Evolutionary conservation across 495 filamentous ascomycete species (phyloP), one percentile per base, ranked within the genome.

Genomic region (Ramalina intermedia): DNA sequence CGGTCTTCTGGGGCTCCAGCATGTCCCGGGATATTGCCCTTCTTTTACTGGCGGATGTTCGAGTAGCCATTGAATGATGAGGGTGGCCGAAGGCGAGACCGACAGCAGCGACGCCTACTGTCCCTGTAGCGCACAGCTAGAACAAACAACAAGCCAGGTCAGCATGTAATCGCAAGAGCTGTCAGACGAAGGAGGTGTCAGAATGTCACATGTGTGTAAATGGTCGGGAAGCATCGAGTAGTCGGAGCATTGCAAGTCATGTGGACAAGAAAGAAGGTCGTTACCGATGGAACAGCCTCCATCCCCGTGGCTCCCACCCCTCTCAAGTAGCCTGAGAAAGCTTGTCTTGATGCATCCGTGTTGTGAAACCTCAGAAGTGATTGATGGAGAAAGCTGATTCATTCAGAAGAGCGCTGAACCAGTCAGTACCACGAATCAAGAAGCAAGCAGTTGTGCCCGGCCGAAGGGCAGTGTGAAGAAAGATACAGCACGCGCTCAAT

Each of bases 121-220:
- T 82, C 69, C 78, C 76, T 56, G 79, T 66, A 55, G 80, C 80
- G 80, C 80, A 84, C 37, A 84, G 72, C 80, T 84, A 60, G 59
- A 39, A 21, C 46, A 40, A 39, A 21, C 46, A 40, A 5, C 44
- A 36, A 46, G 29, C 13, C 24, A 16, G 37, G 52, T 49, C 26
- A 43, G 33, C 14, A 33, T 20, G n/a, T 55, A 42, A 48, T 41
- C 45, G 13, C 23, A 21, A 24, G 46, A 29, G 2, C 45, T 43
- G 14, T 6, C 18, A 20, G n/a, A 17, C 4, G 26, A 13, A 33
- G 2, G 8, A 33, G 29, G 12, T 33, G 8, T 33, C 29, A 33
- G 29, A 7, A 33, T 4, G 7, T 11, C 29, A 11, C 6, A 33
- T 33, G 29, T 33, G 29, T 33, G 7, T 33, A 33, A 2, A 33